Conservation (phyloP, 140 eudicot genomes). For the Cichorium intybus region DNA sequence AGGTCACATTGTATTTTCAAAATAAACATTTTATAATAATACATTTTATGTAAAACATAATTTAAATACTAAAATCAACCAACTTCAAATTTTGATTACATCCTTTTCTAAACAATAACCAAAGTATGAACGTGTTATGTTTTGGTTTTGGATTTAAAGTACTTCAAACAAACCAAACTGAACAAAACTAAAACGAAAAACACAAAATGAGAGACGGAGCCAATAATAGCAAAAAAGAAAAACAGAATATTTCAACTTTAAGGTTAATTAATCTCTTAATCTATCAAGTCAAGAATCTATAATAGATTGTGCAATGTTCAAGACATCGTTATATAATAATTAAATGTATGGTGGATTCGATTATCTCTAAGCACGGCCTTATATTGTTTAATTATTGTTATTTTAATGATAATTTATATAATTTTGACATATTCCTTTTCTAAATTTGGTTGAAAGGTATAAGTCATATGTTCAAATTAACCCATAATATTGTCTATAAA, state of each 20-base stretch:
- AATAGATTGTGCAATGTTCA: neutral
- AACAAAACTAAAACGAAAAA: neutral
- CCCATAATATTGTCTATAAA: constrained; percentile 1
- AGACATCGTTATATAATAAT: neutral
- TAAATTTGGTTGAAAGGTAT: neutral
- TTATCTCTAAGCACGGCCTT: neutral
- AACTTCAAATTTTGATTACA: neutral
- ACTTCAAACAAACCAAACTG: too few species aligned
- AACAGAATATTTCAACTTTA: neutral
- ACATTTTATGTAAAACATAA: neutral
- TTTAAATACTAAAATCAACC: neutral
- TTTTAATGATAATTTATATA: neutral
- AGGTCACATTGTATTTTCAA: neutral
- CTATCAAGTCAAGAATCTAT: neutral
- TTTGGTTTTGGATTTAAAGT: neutral
- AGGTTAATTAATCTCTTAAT: neutral
- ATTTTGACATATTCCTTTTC: neutral
- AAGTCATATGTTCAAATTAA: neutral
- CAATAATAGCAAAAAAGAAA: neutral
- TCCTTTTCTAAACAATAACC: neutral
- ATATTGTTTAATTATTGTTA: neutral
- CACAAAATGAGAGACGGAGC: neutral
- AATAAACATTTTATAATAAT: neutral
- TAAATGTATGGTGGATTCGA: neutral
- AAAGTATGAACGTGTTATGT: neutral